Base-by-base conservation (phyloP, 495 filamentous ascomycete species). In the Penicillium ochrochloron region DNA sequence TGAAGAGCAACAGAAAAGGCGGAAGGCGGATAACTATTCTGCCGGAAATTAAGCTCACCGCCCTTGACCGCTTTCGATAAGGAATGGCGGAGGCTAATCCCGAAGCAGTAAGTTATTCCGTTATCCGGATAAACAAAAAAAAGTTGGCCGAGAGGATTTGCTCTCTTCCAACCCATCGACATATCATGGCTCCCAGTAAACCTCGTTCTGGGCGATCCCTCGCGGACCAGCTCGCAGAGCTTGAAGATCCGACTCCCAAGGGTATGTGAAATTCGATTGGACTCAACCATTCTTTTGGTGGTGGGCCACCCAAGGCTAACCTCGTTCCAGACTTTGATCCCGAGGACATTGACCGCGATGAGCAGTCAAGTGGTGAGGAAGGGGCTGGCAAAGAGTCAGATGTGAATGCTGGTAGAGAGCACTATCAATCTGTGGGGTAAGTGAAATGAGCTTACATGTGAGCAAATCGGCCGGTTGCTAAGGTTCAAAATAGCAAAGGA, bases 341-440 rank as follows among this genome's bases (percentile, higher is more conserved):
- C 1, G 94, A 98, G 80, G 88, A 90, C 67, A 84, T 89, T 55
- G 86, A 83, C 19, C 82, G 74, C 35, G 80, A 78, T 11, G 82
- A 71, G 14, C 73, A 77, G 54, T 80, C 80, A 25, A 88, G 84
- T 66, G 85, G 84, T 66, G 85, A 83, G 33, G 85, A 84, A 21
- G 88, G 87, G 17, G 74, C 66, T 44, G 61, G 37, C 8, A 71
- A 65, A 33, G 39, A 60, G 19, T 73, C 61, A 41, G 76, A 88
- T 67, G 83, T 83, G 14, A 77, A 76, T 75, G 70, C 83, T 64
- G 75, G 87, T 21, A 87, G 92, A 17, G 94, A 95, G 65, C 94
- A 99, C 70, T 99, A 99, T 73, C 83, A 89, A 27, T 76, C 85
- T 60, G 90, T 97, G 69, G 89, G 90, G 90, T 94, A 83, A 46